Evolutionary conservation across 2,329 filamentous ascomycete genomes (phyloP).

Genomic region (Balansia obtecta): DNA sequence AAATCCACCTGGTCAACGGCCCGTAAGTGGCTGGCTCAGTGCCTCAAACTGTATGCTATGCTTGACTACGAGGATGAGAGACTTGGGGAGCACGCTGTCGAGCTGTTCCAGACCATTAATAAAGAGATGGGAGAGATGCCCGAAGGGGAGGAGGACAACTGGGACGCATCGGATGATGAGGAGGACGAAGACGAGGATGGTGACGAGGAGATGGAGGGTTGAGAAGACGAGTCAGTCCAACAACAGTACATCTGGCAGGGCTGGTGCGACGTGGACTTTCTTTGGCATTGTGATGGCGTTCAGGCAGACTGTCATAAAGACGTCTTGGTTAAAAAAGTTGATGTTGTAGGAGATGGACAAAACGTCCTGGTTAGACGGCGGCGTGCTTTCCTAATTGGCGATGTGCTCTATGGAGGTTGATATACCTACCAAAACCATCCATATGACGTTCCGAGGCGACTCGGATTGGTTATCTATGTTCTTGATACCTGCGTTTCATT

Average conservation of each 20-base stretch:
- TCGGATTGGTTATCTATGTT: not conserved
- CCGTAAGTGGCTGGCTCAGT: constrained; percentile 71
- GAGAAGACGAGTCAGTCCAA: not conserved
- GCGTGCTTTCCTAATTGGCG: not conserved
- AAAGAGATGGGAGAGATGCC: constrained; percentile 50
- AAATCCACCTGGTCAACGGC: constrained; percentile 58
- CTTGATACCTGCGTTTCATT: not conserved
- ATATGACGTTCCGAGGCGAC: not conserved
- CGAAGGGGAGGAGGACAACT: constrained; percentile 37
- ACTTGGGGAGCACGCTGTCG: constrained; percentile 60
- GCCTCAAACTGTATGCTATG: constrained; percentile 63
- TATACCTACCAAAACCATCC: not conserved
- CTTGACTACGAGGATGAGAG: constrained; percentile 80
- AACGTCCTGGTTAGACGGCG: not conserved
- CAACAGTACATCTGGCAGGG: not conserved
- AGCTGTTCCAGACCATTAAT: constrained; percentile 53
- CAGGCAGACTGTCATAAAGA: constrained; percentile 1
- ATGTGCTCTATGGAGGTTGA: not conserved
- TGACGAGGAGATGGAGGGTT: constrained; percentile 44
- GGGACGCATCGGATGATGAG: constrained; percentile 40
- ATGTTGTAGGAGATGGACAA: not conserved
- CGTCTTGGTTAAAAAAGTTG: not conserved
- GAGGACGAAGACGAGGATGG: constrained; percentile 36
- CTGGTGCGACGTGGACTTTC: not conserved
- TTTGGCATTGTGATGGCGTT: constrained; percentile 14